Conservation (phyloP, 129 eudicot species). For the Dittrichia graveolens region DNA sequence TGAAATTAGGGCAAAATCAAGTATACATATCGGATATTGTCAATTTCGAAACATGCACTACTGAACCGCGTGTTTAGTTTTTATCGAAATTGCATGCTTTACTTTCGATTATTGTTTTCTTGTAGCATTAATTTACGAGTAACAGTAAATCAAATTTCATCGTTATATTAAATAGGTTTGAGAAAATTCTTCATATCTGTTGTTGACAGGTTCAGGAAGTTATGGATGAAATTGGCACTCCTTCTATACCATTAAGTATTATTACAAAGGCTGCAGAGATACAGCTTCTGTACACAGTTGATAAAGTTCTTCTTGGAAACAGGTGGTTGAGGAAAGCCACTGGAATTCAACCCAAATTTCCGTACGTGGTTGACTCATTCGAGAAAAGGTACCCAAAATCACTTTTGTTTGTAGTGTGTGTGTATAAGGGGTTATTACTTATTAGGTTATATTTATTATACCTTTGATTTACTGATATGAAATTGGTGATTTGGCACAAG, state of each 20-base stretch:
- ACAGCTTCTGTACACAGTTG: conserved; percentile 70
- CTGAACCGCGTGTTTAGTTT: neutral
- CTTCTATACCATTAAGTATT: conserved; percentile 63
- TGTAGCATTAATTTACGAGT: neutral
- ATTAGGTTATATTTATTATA: no score
- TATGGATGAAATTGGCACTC: conserved; percentile 79
- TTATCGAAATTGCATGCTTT: neutral
- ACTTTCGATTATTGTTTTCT: neutral
- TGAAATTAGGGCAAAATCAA: no score
- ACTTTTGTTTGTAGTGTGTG: neutral
- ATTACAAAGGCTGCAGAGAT: conserved; percentile 81
- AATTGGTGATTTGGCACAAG: no score
- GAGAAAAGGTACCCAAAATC: conserved; percentile 66
- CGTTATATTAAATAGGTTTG: neutral
- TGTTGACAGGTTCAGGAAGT: conserved; percentile 77
- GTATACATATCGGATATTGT: neutral
- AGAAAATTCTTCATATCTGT: conserved; percentile 14
- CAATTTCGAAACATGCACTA: conserved; percentile 1
- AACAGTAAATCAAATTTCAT: neutral
- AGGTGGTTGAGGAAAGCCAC: conserved; percentile 92
- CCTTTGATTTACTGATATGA: no score
- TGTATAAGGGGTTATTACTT: neutral
- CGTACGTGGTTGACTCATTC: conserved; percentile 89
- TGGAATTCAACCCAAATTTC: conserved; percentile 94
- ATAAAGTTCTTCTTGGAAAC: conserved; percentile 85